Base-by-base conservation (phyloP, 345 rosid species). In the Streptanthus diversifolius region DNA sequence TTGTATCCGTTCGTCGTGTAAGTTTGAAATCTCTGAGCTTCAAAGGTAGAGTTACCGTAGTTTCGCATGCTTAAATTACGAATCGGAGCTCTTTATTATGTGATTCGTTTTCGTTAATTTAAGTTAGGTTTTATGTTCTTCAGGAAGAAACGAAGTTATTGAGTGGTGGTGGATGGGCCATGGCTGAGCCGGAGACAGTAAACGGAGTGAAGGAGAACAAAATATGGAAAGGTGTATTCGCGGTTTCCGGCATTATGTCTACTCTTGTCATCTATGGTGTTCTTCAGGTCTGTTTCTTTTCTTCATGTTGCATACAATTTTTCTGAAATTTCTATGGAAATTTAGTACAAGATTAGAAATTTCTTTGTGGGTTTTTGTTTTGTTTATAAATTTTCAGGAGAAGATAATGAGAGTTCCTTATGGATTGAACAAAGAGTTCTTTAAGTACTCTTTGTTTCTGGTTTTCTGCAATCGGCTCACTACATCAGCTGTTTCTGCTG, bases 211-310 rank as follows among this genome's bases (percentile, higher is more conserved):
- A 76, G 71, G 87, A 81, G 75, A 81, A 71, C 82, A 88, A 81
- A 79, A 30, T 89, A 70, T 83, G 90, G 90, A 87, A 88, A 85
- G 92, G 85, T 47, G 72, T 84, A 39, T 84, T 93, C 30, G 96
- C 97, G 2, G 95, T 90, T 30, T 29, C 80, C 36, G 97, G 98
- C 71, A 90, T 93, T 85, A 89, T 93, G 97, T 77, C 77, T 62
- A 89, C 98, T 73, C 98, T 93, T 64, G 98, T 93, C 56, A 81
- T 90, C 83, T 93, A 93, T 55, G 98, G 98, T 53, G 80, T 93
- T 79, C 74, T 93, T 39, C 98, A 90, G 96, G 97, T 88, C 62
- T 45, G 43, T 12, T 32, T 63, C 0, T 56, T 7, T 15, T 15
- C 1, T 8, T 8, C 21, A 32, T 30, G 5, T 47, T 74, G 2